Base-by-base conservation (phyloP, 768 basidiomycete genomes). In the Suillus subluteus region DNA sequence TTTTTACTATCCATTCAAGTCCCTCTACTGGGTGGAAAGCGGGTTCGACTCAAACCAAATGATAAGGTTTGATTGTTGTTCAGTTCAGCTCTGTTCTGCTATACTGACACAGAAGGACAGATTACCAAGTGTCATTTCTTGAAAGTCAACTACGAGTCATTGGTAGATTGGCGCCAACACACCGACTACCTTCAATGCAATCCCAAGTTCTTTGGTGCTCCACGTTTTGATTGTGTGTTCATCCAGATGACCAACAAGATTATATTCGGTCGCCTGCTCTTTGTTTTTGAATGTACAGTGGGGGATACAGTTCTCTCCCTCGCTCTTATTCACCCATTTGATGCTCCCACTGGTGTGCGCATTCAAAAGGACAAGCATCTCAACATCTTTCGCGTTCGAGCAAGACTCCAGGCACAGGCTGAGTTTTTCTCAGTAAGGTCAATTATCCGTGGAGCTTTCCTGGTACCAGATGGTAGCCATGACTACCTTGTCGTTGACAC, bases 171-270 rank as follows among this genome's bases (percentile, higher is more conserved):
- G 78, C 58, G 66, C 9, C 58, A 67, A 13, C 69, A 69, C 12
- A 70, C 68, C 1, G 71, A 81, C 64, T 71, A 72, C 54, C 67
- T 81, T 8, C 66, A 71, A 3, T 75, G 73, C 58, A 77, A 73
- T 59, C 76, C 75, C 21, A 65, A 65, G 0, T 81, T 80, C 64
- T 71, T 75, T 61, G 56, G 69, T 9, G 41, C 62, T 3, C 71
- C 75, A 21, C 71, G 69, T 0, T 78, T 74, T 62, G 74, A 77
- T 58, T 75, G 41, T 66, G 73, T 79, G 9, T 66, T 80, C 26
- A 44, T 78, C 43, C 38, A 78, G 15, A 70, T 68, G 0, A 23
- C 58, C 3, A 43, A 32, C 9, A 35, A 63, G 23, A 64, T 66
- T 23, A 65, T 62, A 35, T 74, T 78, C 65, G 72, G 63, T 12